Conservation (phyloP, 306 rosid genomes). For the Casuarina glauca region DNA sequence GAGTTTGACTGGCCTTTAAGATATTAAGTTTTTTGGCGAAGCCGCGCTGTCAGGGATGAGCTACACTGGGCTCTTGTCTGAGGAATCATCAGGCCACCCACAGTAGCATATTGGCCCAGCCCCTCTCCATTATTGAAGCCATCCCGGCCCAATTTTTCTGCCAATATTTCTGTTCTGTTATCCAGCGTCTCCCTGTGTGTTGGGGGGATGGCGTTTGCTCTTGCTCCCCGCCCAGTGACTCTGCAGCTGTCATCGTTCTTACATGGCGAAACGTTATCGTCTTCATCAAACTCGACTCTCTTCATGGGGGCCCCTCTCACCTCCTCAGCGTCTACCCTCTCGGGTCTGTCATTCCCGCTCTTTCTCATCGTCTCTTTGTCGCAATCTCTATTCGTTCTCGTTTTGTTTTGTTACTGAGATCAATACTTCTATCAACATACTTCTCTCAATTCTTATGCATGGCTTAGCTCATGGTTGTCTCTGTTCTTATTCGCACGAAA, state of each 20-base stretch:
- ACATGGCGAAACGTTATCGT: constrained; percentile 32
- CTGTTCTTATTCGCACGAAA: not conserved
- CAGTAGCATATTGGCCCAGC: too few species aligned
- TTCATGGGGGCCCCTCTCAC: constrained; percentile 34
- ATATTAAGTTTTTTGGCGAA: too few species aligned
- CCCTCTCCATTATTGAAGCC: not conserved
- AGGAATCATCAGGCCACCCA: too few species aligned
- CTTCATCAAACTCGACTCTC: constrained; percentile 36
- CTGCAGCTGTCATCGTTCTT: constrained; percentile 40
- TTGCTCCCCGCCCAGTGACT: constrained; percentile 5
- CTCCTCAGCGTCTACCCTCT: constrained; percentile 25
- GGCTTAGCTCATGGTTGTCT: not conserved
- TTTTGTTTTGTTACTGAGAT: not conserved
- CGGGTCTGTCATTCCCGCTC: constrained; percentile 34
- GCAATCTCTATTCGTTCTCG: not conserved
- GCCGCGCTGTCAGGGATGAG: too few species aligned
- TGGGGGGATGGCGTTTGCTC: constrained; percentile 49
- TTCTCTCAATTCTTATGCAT: not conserved
- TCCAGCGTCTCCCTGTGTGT: constrained; percentile 8
- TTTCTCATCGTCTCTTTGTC: not conserved
- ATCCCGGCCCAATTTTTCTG: not conserved
- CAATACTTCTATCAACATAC: not conserved
- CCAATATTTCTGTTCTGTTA: constrained; percentile 8
- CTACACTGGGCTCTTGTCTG: too few species aligned
- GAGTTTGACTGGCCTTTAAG: too few species aligned